Conservation (phyloP, 148 eudicot species). For the Salicornia ramosissima region DNA sequence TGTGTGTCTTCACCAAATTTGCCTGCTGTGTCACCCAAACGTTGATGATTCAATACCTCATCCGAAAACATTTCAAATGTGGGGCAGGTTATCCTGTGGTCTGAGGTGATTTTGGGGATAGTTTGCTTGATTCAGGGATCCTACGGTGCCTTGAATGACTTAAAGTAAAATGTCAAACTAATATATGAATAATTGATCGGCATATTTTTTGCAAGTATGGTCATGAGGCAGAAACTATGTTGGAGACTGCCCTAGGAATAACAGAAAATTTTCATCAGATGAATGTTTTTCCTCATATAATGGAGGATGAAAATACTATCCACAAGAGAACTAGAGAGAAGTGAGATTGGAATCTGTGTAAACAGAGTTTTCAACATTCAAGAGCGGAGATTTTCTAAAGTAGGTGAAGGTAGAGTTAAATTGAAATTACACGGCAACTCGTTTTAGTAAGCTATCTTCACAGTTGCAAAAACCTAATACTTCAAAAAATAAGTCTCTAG, state of each 20-base stretch:
- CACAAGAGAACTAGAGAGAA: neutral
- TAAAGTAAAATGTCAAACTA: neutral
- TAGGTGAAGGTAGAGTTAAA: neutral
- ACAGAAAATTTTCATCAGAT: neutral
- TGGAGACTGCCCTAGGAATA: neutral
- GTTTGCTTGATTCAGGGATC: neutral
- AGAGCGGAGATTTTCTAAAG: neutral
- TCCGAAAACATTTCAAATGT: neutral
- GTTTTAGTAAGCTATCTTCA: no score
- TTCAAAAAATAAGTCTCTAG: no score
- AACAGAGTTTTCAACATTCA: neutral
- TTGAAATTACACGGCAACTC: no score
- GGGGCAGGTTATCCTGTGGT: neutral
- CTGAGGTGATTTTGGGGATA: neutral
- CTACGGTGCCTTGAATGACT: neutral
- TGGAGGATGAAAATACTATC: neutral
- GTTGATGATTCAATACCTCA: neutral
- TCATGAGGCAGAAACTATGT: neutral
- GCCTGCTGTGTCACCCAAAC: neutral
- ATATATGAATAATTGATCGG: neutral
- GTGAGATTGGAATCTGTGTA: neutral
- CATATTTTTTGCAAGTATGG: no score
- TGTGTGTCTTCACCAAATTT: neutral
- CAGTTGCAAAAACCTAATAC: no score
- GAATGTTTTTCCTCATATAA: neutral